Base-by-base conservation (phyloP, 2,329 filamentous ascomycete genomes). In the Apiospora sp. region DNA sequence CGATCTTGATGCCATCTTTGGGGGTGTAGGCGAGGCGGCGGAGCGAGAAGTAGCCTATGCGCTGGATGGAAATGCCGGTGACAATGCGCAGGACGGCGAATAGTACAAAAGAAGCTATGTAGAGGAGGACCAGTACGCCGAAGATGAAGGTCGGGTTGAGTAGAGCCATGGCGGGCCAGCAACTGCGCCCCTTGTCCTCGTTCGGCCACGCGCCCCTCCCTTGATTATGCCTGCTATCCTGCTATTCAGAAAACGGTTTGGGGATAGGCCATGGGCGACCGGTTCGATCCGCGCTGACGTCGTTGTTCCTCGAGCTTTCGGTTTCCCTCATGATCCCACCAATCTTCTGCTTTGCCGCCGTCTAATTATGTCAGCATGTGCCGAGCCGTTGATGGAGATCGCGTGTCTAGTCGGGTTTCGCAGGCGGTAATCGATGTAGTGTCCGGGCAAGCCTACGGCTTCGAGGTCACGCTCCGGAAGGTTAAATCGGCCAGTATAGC, bases 11-110 rank as follows among this genome's bases (percentile, higher is more conserved):
- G 77, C 96, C 96, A 89, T 98, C 94, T 82, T 89, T 92, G 41
- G 94, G 94, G 19, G 94, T 94, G 82, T 97, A 98, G 72, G 95
- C 93, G 74, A 99, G 92, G 77, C 96, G 93, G 75, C 96, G 92
- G 76, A 99, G 87, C 48, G 96, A 98, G 77, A 97, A 92, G 82
- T 97, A 97, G 75, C 96, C 96, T 77, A 99, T 90, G 77, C 96
- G 92, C 84, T 99, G 97, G 76, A 99, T 98, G 7, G 96, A 99
- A 72, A 99, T 87, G 74, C 96, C 96, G 48, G 96, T 98, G 74
- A 96, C 87, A 78, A 98, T 95, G 77, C 96, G 94, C 75, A 99
- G 85, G 77, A 98, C 89, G 79, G 96, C 96, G 82, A 99, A 98
- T 73, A 98, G 83, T 74, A 99, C 92, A 81, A 99, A 99, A 74